Evolutionary conservation across 2,329 filamentous ascomycete genomes (phyloP), one percentile per base, ranked within the genome.

Genomic region (Thermoascus crustaceus): DNA sequence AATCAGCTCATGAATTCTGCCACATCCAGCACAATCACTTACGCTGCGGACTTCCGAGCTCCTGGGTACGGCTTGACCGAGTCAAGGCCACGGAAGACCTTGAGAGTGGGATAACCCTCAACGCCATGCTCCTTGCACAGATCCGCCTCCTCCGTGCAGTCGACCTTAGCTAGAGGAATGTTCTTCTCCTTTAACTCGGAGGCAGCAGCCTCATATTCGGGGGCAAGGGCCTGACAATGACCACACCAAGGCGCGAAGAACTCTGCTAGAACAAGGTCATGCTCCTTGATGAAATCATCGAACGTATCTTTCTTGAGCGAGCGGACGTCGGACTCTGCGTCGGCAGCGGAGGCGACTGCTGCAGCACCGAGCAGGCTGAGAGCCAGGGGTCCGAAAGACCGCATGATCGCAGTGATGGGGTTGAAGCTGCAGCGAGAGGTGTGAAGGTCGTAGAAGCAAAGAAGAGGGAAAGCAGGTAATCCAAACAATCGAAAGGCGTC

Each of bases 181-280:
- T 68, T 55, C 54, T 69, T 71, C 42, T 58, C 54, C 48, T 70
- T 69, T 36, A 71, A 48, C 34, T 67, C 60, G 5, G 65, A 63
- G 29, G 67, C 67, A 30, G 67, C 67, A 37, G 63, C 56, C 44
- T 71, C 67, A 42, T 71, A 70, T 45, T 71, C 67, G 17, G 68
- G 67, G 21, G 66, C 91, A 49, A 98, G 85, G 42, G 89, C 89
- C 75, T 98, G 96, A 83, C 89, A 96, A 76, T 96, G 89, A 48
- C 88, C 89, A 52, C 85, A 94, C 88, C 89, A 94, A 52, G 89
- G 88, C 49, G 89, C 89, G 64, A 85, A 95, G 78, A 95, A 98
- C 71, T 98, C 88, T 53, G 87, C 87, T 43, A 98, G 80, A 37
- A 95, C 89, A 39, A 98, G 75, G 53, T 86, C 80, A 63, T 96